Evolutionary conservation across 148 eudicot species (phyloP), one percentile per base, ranked within the genome.

Genomic region (Diospyros lotus): DNA sequence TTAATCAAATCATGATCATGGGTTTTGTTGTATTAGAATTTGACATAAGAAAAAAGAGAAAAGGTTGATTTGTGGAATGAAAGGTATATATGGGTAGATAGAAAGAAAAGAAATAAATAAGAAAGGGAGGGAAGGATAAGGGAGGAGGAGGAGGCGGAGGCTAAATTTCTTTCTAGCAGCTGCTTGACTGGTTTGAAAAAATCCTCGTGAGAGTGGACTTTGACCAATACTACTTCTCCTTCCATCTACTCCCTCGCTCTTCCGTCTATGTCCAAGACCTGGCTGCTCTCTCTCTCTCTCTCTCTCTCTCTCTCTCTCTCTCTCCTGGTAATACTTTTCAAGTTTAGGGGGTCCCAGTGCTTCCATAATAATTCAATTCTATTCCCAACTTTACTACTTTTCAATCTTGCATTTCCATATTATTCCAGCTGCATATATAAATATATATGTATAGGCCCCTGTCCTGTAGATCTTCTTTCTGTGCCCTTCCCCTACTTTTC

Each of bases 121-220:
- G 28, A 28, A 28, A 28, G 28, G 28, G 28, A 28, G 28, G 28
- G 28, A 28, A 28, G 28, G 28, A 28, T 28, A 28, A 28, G 28
- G 28, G 28, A 28, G 28, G 28, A 28, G 28, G 28, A 28, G 28
- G 28, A 28, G 28, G 28, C 76, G 1, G 64, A 43, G 9, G 44
- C 78, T 78, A 77, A 28, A 28, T 28, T 28, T 28, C 28, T 77
- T 48, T n/a, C n/a, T n/a, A n/a, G 67, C n/a, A 59, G 68, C 69
- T 60, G 52, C 70, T 81, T 82, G 84, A 82, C 81, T 11, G 48
- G 64, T 69, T 77, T 81, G 72, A 56, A 28, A 28, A 76, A 77
- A 73, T 9, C 50, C 17, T 52, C 58, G 5, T 45, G 8, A 3
- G 5, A 4, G 51, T 78, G 55, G 74, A 82, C 85, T 78, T 82